Evolutionary conservation across 2,329 filamentous ascomycete species (phyloP).

Genomic region (Xylariaceae sp.): DNA sequence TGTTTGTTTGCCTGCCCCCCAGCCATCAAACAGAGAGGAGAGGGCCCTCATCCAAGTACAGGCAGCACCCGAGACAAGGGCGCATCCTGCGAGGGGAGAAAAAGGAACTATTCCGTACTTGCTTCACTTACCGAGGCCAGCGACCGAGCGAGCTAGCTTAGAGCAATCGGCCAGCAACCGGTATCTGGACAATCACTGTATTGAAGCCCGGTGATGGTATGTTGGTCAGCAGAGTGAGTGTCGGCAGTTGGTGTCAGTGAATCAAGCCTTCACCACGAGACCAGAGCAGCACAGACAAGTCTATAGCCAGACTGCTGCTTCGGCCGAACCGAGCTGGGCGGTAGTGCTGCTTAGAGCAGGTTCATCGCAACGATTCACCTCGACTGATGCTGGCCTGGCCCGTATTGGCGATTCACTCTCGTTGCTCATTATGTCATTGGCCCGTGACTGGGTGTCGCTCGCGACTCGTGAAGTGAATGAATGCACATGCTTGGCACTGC

Average conservation of each 20-base stretch:
- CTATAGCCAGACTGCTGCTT: background rate
- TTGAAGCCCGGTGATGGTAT: background rate
- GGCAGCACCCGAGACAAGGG: background rate
- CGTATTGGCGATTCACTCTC: background rate
- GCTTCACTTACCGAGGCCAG: background rate
- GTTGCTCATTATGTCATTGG: slow-evolving; percentile 4
- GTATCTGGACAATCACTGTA: background rate
- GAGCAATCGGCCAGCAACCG: background rate
- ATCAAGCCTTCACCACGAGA: background rate
- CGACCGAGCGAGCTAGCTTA: background rate
- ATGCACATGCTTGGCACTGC: background rate
- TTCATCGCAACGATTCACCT: background rate
- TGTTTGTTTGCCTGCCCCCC: background rate
- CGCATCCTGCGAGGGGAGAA: background rate
- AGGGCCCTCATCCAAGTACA: background rate
- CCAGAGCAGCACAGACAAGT: background rate
- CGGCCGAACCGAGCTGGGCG: background rate
- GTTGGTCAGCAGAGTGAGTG: background rate
- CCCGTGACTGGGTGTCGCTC: background rate
- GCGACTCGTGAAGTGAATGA: slow-evolving; percentile 5
- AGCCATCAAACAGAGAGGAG: background rate
- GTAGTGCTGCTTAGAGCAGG: background rate
- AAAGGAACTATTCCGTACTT: background rate
- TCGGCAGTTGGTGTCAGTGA: background rate
- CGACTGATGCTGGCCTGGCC: background rate